Evolutionary conservation across 2,329 filamentous ascomycete genomes (phyloP), one percentile per base, ranked within the genome.

Genomic region (Alternaria gansuensis): DNA sequence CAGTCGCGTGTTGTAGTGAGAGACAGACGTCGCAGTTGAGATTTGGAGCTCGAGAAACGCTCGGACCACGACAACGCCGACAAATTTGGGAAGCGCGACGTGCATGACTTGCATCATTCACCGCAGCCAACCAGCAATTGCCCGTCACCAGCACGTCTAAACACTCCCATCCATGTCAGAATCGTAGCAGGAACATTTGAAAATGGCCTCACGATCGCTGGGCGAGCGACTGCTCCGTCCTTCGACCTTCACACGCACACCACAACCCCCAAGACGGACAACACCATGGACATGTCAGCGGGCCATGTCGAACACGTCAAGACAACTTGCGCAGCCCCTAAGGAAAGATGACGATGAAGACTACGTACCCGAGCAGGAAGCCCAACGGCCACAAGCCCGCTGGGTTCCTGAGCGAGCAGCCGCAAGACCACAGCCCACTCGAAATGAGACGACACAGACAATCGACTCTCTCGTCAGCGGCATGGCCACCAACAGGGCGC

Each of bases 211-310:
- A 51, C 69, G 72, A 60, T 67, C 66, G n/a, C 46, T 75, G 40
- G 68, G 69, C 55, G 70, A 74, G 70, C 65, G 69, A 5, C 63
- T 75, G 65, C 69, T 75, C 59, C 74, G 73, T 52, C 70, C 73
- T 1, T 54, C 66, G 9, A 53, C 72, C 52, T 61, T 71, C 54
- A 58, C 62, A 44, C 68, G 66, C 53, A 63, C 65, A 53, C 56
- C 67, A 28, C 62, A 65, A n/a, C 36, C 57, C 34, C 43, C 54
- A 17, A 34, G 55, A 61, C 50, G 50, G 14, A 53, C 57, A 46
- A 45, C 57, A 36, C 61, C 65, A 23, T 54, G 66, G 64, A 57
- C 51, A 33, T 51, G 62, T 14, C 64, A 60, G 44, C 58, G 66
- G 34, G 43, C 51, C 41, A 59, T 68, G 43, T 54, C 59, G 28